Evolutionary conservation across 1,139 yeast species (phyloP).

Genomic region (Saccharomyces hybrid): DNA sequence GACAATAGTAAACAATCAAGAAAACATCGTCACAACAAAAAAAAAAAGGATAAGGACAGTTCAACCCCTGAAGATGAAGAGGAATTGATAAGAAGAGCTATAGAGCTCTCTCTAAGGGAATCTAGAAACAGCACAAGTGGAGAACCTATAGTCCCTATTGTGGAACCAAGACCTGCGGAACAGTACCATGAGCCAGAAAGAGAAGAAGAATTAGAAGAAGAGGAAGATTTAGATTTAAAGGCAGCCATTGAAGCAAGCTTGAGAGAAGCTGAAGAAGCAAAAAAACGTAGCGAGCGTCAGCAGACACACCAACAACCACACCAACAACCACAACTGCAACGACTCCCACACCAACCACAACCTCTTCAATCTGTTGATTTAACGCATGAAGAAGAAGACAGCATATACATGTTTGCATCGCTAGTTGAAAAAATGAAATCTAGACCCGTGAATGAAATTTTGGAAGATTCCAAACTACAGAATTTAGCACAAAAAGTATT

Average conservation of each 20-base stretch:
- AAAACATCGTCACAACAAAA: conserved; percentile 19
- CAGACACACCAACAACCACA: too few species aligned
- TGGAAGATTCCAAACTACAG: conserved; percentile 55
- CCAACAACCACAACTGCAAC: too few species aligned
- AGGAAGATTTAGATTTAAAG: conserved; percentile 82
- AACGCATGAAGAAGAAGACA: conserved; percentile 67
- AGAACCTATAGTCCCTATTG: conserved; percentile 24
- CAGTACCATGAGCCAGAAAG: neutral
- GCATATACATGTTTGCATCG: conserved; percentile 64
- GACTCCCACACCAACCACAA: too few species aligned
- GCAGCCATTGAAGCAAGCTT: conserved; percentile 96
- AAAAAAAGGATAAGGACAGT: conserved; percentile 11
- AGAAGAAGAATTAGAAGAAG: conserved; percentile 38
- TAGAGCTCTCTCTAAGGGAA: conserved; percentile 70
- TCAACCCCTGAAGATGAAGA: conserved; percentile 44
- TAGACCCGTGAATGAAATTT: conserved; percentile 46
- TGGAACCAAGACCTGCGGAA: conserved; percentile 5
- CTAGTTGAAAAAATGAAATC: conserved; percentile 49
- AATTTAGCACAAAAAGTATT: conserved; percentile 59
- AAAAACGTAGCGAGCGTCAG: conserved; percentile 18
- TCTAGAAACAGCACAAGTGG: conserved; percentile 23
- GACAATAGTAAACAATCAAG: conserved; percentile 26
- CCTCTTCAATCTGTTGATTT: conserved; percentile 49
- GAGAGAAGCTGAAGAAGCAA: conserved; percentile 52
- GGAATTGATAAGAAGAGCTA: conserved; percentile 70